Conservation (phyloP, 108 stramenopile genomes). For the Fistulifera pelliculosa region DNA sequence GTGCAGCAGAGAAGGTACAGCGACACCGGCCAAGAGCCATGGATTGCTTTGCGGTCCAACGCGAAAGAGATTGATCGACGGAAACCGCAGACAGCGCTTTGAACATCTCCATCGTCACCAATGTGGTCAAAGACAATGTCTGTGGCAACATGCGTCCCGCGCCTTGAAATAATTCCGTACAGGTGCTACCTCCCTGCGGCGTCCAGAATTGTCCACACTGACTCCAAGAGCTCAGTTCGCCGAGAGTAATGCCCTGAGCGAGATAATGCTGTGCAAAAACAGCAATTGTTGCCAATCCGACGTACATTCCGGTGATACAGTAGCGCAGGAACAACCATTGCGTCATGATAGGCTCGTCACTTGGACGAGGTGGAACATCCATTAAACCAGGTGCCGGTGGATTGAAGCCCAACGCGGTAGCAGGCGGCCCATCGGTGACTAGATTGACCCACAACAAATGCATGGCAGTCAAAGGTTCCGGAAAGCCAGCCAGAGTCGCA, state of each 20-base stretch:
- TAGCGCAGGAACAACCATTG: slow-evolving; percentile 92
- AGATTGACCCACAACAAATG: slow-evolving; percentile 98
- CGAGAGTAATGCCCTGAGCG: slow-evolving; percentile 38
- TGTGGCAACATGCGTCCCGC: slow-evolving; percentile 72
- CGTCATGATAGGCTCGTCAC: slow-evolving; percentile 95
- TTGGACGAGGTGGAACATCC: slow-evolving; percentile 78
- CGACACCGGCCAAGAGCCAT: slow-evolving; percentile 86
- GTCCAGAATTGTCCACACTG: slow-evolving; percentile 41
- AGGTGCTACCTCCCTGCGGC: slow-evolving; percentile 36
- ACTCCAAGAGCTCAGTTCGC: slow-evolving; percentile 39
- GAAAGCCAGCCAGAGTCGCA: slow-evolving; percentile 84
- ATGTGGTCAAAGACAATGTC: slow-evolving; percentile 84
- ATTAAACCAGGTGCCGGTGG: slow-evolving; percentile 89
- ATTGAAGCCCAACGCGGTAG: slow-evolving; percentile 97
- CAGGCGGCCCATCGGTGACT: slow-evolving; percentile 97
- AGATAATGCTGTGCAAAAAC: slow-evolving; percentile 89
- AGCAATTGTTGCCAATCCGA: slow-evolving; percentile 92
- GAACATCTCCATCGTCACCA: slow-evolving; percentile 95
- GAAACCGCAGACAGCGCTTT: slow-evolving; percentile 96
- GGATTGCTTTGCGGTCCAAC: slow-evolving; percentile 86
- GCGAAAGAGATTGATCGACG: slow-evolving; percentile 81
- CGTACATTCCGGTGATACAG: slow-evolving; percentile 88
- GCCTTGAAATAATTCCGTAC: slow-evolving; percentile 72
- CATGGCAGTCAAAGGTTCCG: slow-evolving; percentile 95
- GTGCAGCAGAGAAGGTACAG: slow-evolving; percentile 85